Percentiles rank a stretch among this genome's conserved stretches.
Evolutionary conservation across 2,329 filamentous ascomycete genomes (phyloP).

Genomic region (Cladophialophora immunda): DNA sequence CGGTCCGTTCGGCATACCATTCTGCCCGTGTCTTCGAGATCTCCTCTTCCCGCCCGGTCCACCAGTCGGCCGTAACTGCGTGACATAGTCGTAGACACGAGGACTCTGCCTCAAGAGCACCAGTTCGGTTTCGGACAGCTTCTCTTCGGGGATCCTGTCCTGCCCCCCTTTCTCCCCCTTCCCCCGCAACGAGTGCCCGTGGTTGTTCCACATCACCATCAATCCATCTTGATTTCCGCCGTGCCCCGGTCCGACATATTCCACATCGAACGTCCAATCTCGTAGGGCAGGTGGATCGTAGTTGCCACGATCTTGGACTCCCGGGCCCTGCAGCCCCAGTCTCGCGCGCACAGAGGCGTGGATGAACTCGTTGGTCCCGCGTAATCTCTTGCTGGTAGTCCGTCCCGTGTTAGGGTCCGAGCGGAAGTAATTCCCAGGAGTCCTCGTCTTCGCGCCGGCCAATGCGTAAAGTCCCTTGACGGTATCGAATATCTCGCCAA

Average conservation of each 20-base stretch:
- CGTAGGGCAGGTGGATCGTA: constrained; percentile 39
- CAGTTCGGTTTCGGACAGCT: constrained; percentile 38
- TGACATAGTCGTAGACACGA: constrained; percentile 36
- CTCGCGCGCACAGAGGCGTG: constrained; percentile 42
- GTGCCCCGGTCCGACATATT: constrained; percentile 29
- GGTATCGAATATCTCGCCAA: constrained; percentile 41
- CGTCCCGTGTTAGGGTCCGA: constrained; percentile 39
- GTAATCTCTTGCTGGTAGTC: constrained; percentile 37
- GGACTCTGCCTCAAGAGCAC: constrained; percentile 38
- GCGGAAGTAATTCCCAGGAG: constrained; percentile 42
- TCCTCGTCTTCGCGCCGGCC: constrained; percentile 39
- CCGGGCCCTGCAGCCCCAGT: constrained; percentile 40
- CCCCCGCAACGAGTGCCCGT: constrained; percentile 7
- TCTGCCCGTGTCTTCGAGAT: constrained; percentile 25
- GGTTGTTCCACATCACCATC: constrained; percentile 41
- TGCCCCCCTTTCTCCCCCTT: constrained; percentile 35
- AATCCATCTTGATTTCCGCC: constrained; percentile 36
- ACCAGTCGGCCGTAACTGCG: constrained; percentile 26
- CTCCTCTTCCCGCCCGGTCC: constrained; percentile 32
- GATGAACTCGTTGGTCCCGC: constrained; percentile 45
- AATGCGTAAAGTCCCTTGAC: constrained; percentile 40
- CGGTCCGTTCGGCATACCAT: constrained; percentile 13
- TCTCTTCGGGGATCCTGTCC: constrained; percentile 40
- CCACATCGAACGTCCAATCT: constrained; percentile 41
- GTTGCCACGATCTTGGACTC: constrained; percentile 36